Evolutionary conservation across 306 rosid species (phyloP), one percentile per base, ranked within the genome.

Genomic region (Fragaria iinumae): DNA sequence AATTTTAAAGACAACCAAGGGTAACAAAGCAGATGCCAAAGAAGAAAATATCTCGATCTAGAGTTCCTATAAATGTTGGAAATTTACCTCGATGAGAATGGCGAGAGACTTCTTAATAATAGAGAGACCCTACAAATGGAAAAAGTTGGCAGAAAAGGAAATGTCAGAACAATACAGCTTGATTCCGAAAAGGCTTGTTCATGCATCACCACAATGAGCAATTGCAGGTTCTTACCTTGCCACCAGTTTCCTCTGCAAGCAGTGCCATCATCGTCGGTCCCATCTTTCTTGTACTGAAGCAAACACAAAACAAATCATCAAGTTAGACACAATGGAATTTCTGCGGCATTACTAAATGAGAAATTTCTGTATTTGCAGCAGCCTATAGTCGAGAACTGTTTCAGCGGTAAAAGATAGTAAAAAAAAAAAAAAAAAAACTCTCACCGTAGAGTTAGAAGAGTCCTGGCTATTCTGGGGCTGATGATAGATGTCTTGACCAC

Each of bases 171-270:
- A 73, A 14, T 67, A 32, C 2, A 83, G 23, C n/a, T 36, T 79
- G 14, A 25, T 67, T 8, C 41, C 48, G 3, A 44, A 17, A 74
- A 48, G 68, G 67, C 36, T 55, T 65, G 32, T 25, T 64, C 52
- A 25, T 49, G 49, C 69, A 76, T 57, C 44, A 6, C 7, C 47
- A 16, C 64, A n/a, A 68, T 1, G 43, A 75, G 20, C 11, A 76
- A 74, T 8, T 20, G 8, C 70, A 66, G 11, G 73, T 63, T 76
- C 73, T 71, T 78, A 90, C 98, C 98, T 90, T 91, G 89, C 98
- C 97, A 93, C 98, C 97, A 90, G 76, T 93, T 90, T 77, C 98
- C 98, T 83, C 91, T 88, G 39, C 95, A 89, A 69, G 96, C 96
- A 80, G 87, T 87, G 72, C 84, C 96, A 83, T 93, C 93, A 74